Conservation (phyloP, 2,329 filamentous ascomycete genomes). For the Colletotrichum acutatum region DNA sequence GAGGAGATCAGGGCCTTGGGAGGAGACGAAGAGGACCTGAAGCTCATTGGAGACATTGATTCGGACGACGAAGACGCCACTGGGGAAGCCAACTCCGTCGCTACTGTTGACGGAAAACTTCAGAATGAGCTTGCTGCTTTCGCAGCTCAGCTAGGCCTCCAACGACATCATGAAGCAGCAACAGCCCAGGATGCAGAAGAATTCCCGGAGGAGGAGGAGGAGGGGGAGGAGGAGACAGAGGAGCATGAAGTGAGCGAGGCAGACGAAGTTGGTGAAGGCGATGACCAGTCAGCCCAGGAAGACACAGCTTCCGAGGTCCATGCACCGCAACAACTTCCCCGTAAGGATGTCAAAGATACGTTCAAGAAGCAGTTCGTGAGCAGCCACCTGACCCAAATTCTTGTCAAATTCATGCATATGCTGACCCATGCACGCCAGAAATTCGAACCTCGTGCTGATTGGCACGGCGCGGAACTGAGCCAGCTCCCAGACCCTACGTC, state of each 20-base stretch:
- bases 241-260: slow-evolving; percentile 46
- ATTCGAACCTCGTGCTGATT: slow-evolving; percentile 68
- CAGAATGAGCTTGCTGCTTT: slow-evolving; percentile 30
- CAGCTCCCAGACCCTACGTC: slow-evolving; percentile 55
- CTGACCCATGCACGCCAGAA: slow-evolving; percentile 48
- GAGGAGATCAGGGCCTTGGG: slow-evolving; percentile 74
- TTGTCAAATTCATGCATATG: neutral
- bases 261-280: slow-evolving; percentile 45
- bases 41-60: slow-evolving; percentile 65
- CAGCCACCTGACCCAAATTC: neutral
- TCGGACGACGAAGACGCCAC: slow-evolving; percentile 49
- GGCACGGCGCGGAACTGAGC: slow-evolving; percentile 60
- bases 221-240: slow-evolving; percentile 50
- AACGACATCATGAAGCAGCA: slow-evolving; percentile 16
- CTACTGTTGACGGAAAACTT: slow-evolving; percentile 24
- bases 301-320: slow-evolving; percentile 36
- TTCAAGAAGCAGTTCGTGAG: slow-evolving; percentile 52
- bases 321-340: neutral
- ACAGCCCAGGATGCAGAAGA: slow-evolving; percentile 38
- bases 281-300: slow-evolving; percentile 45
- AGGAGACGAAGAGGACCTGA: slow-evolving; percentile 72
- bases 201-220: slow-evolving; percentile 37
- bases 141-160: slow-evolving; percentile 35
- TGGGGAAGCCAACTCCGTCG: neutral
- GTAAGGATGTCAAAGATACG: slow-evolving; percentile 44